Conservation (phyloP, 768 basidiomycete genomes). For the Lentinula sp. region DNA sequence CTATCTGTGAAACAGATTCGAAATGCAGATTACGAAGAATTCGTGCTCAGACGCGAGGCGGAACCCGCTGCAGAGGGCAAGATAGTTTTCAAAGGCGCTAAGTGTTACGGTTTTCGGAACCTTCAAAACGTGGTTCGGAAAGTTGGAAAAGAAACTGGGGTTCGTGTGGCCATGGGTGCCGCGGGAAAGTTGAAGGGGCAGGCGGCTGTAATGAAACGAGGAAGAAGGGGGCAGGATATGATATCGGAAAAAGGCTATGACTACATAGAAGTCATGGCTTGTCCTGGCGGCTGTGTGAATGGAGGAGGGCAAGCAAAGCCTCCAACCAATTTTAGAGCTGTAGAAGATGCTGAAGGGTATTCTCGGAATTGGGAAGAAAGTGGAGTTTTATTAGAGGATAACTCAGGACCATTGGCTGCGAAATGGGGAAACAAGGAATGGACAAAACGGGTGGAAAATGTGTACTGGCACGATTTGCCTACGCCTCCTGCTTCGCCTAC, state of each 20-base stretch:
- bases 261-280: slow-evolving; percentile 98
- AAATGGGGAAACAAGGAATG: slow-evolving; percentile 83
- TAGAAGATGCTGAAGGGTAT: slow-evolving; percentile 53
- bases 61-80: slow-evolving; percentile 35
- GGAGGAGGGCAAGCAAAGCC: slow-evolving; percentile 86
- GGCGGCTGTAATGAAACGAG: slow-evolving; percentile 19
- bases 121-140: slow-evolving; percentile 94
- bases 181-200: slow-evolving; percentile 39
- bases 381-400: slow-evolving; percentile 35
- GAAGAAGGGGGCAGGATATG: slow-evolving; percentile 23
- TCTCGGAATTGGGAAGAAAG: slow-evolving; percentile 59
- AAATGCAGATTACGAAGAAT: slow-evolving; percentile 75
- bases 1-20: slow-evolving; percentile 57
- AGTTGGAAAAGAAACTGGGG: slow-evolving; percentile 79
- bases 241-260: slow-evolving; percentile 56
- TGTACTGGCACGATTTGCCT: slow-evolving; percentile 65
- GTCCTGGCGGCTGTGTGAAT: slow-evolving; percentile 95
- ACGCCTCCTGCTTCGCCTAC: slow-evolving; percentile 31
- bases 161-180: slow-evolving; percentile 67
- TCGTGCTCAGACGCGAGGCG: slow-evolving; percentile 38
- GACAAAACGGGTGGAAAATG: slow-evolving; percentile 73
- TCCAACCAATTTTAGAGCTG: slow-evolving; percentile 4
- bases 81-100: slow-evolving; percentile 85
- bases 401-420: slow-evolving; percentile 23
- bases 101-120: slow-evolving; percentile 96